Evolutionary conservation across 2,329 filamentous ascomycete species (phyloP).

Genomic region (Scopulariopsis brevicaulis): DNA sequence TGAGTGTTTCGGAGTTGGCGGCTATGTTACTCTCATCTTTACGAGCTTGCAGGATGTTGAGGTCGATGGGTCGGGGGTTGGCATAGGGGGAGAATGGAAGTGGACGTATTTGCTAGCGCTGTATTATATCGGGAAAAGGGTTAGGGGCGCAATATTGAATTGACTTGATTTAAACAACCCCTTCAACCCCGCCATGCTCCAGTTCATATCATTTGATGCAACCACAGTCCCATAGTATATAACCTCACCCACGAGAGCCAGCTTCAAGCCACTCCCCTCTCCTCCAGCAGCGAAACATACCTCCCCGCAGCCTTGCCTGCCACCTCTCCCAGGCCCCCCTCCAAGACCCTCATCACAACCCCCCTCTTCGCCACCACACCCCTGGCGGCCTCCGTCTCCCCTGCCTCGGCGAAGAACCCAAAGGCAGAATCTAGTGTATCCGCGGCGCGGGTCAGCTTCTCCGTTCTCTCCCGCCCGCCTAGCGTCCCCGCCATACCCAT

Average conservation of each 20-base stretch:
- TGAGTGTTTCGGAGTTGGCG: not conserved
- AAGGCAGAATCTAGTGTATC: conserved; percentile 53
- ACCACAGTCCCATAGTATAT: not conserved
- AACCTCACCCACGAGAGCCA: not conserved
- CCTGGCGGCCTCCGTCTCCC: conserved; percentile 56
- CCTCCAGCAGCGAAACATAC: conserved; percentile 46
- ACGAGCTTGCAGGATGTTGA: not conserved
- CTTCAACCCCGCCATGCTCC: not conserved
- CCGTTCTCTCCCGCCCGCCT: conserved; percentile 33
- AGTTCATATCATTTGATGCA: not conserved
- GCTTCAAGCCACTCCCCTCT: conserved; percentile 1
- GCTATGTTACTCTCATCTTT: not conserved
- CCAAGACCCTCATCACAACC: conserved; percentile 58
- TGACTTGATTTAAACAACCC: not conserved
- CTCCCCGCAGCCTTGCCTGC: conserved; percentile 57
- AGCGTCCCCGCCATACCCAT: conserved; percentile 55
- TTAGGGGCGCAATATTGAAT: not conserved
- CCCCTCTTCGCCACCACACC: conserved; percentile 77
- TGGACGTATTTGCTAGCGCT: not conserved
- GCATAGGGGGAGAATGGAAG: not conserved
- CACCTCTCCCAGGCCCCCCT: conserved; percentile 30
- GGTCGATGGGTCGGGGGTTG: not conserved
- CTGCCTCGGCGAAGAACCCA: conserved; percentile 51
- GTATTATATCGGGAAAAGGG: not conserved
- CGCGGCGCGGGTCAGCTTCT: conserved; percentile 46